A percentile compares a stretch with the other conserved stretches of the same genome.
Conservation (phyloP, 305 asterid species). For the Fraxinus velutina region DNA sequence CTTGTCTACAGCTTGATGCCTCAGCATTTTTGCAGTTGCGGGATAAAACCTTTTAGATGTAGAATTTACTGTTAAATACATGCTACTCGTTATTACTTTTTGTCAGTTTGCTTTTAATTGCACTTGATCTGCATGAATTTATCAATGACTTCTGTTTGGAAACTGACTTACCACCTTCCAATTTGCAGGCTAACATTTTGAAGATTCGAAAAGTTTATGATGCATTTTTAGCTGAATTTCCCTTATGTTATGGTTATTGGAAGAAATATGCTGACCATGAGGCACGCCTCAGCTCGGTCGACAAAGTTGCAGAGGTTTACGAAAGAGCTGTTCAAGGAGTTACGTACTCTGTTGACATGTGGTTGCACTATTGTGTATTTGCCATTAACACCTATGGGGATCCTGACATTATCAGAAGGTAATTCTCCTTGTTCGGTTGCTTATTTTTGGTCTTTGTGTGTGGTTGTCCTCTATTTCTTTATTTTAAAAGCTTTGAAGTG, state of each 20-base stretch:
- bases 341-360: slow-evolving; percentile 97
- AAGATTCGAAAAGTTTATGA: slow-evolving; percentile 87
- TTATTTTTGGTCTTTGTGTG: slow-evolving; percentile 21
- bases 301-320: slow-evolving; percentile 90
- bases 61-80: background rate
- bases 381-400: slow-evolving; percentile 82
- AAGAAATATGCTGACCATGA: slow-evolving; percentile 98
- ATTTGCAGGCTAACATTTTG: slow-evolving; percentile 63
- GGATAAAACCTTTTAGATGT: background rate
- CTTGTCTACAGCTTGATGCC: background rate
- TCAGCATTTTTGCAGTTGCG: slow-evolving; percentile 3
- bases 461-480: slow-evolving; percentile 31
- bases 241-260: slow-evolving; percentile 98
- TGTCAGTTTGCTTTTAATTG: background rate
- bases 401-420: slow-evolving; percentile 89
- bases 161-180: slow-evolving; percentile 1
- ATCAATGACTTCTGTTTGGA: background rate
- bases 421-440: slow-evolving; percentile 30
- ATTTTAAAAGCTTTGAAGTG: slow-evolving; percentile 40
- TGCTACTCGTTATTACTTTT: background rate
- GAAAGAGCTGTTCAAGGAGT: slow-evolving; percentile 97
- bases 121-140: background rate
- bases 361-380: slow-evolving; percentile 93
- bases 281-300: slow-evolving; percentile 78
- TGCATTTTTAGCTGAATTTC: slow-evolving; percentile 87